These are phyloP conservation scores for Acorus gramineus DNA, from an alignment of 106 monocot genomes.

Conservation along the genomic window DNA sequence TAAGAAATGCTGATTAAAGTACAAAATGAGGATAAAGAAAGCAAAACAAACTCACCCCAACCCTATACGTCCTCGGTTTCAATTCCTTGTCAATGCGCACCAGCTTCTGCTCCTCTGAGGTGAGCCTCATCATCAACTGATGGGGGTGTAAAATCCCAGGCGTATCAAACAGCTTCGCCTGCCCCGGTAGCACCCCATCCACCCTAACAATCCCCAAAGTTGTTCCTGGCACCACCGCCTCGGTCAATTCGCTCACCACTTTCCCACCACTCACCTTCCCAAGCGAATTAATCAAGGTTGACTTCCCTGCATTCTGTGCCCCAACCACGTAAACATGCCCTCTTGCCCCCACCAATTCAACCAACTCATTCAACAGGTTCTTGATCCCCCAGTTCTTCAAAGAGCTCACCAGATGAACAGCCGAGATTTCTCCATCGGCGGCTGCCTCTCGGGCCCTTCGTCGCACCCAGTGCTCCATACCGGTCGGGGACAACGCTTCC, in stretches of 20 bases:
- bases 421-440: conserved; percentile 31
- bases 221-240: conserved; percentile 90
- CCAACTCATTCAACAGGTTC: conserved; percentile 63
- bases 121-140: conserved; percentile 72
- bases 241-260: conserved; percentile 49
- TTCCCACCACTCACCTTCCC: conserved; percentile 42
- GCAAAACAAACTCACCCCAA: conserved; percentile 43
- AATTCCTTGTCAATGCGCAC: conserved; percentile 65
- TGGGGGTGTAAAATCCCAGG: conserved; percentile 80
- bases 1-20: not conserved
- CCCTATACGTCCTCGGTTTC: conserved; percentile 71
- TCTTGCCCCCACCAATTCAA: conserved; percentile 48
- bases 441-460: conserved; percentile 35
- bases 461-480: conserved; percentile 52
- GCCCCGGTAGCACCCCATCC: conserved; percentile 60
- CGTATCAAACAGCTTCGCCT: conserved; percentile 86
- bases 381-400: conserved; percentile 64
- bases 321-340: conserved; percentile 98
- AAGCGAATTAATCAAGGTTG: conserved; percentile 93
- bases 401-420: conserved; percentile 77
- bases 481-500: conserved; percentile 32
- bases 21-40: conserved; percentile 2
- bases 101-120: conserved; percentile 81
- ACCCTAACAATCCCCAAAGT: conserved; percentile 80
- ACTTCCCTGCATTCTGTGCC: conserved; percentile 94